Conservation (phyloP, 2,329 filamentous ascomycete species). For the Aspergillus sp. region DNA sequence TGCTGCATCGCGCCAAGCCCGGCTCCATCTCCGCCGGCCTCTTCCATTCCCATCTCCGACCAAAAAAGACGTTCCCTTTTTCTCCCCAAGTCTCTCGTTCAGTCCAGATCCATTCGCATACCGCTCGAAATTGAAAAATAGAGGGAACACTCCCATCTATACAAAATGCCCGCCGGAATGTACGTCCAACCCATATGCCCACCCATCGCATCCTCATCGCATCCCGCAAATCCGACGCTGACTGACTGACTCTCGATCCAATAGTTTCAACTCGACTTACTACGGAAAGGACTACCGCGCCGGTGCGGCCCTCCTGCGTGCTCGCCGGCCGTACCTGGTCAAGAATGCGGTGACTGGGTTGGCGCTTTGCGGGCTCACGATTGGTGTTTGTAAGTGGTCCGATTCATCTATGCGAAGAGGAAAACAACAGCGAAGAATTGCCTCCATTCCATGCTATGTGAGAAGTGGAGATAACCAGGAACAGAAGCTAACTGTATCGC, state of each 20-base stretch:
- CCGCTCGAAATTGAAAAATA: neutral
- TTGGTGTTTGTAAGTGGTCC: conserved; percentile 72
- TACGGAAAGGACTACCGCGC: conserved; percentile 85
- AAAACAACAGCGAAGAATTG: neutral
- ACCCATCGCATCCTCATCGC: neutral
- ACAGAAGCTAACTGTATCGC: conserved; percentile 3
- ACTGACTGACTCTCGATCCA: conserved; percentile 5
- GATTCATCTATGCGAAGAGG: neutral
- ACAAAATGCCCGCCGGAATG: conserved; percentile 18
- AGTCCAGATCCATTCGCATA: neutral
- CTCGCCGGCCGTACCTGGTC: conserved; percentile 82
- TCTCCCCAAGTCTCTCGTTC: neutral
- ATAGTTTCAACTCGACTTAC: conserved; percentile 68
- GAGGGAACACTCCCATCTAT: neutral
- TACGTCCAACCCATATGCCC: conserved; percentile 5
- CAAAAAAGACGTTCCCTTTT: neutral
- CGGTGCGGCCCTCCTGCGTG: conserved; percentile 81
- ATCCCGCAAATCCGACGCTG: neutral
- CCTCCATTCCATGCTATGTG: neutral
- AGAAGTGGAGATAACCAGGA: neutral
- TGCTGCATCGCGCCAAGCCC: neutral
- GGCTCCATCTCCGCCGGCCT: neutral
- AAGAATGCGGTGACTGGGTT: conserved; percentile 80
- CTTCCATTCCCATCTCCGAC: neutral
- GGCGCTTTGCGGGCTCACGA: conserved; percentile 66